phyloP scores from a whole-genome alignment of 2,329 filamentous ascomycete species.

The Fusarium temperatum region DNA sequence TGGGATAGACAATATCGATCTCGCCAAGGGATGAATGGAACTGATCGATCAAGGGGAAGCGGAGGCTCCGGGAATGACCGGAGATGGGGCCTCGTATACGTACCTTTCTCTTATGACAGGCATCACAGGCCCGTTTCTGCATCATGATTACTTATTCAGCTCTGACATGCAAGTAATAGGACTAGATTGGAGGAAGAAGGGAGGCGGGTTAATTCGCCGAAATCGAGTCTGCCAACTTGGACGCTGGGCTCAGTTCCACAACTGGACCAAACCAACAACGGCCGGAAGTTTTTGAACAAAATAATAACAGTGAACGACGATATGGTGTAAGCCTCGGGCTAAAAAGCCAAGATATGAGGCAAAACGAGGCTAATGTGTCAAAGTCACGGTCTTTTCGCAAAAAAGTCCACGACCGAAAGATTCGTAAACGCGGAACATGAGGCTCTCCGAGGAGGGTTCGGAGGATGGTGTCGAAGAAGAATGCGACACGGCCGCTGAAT shows the following conservation, averaged over 20 bases:
- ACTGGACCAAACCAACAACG: background rate
- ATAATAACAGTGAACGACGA: background rate
- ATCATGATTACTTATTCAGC: constrained; percentile 6
- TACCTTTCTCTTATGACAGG: constrained; percentile 39
- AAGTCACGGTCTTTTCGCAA: background rate
- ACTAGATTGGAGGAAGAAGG: background rate
- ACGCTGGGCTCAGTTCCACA: background rate
- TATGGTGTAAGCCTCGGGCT: background rate
- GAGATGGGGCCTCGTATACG: constrained; percentile 9
- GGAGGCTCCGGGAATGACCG: background rate
- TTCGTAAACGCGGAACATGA: constrained; percentile 9
- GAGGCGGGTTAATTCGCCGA: background rate
- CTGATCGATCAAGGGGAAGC: background rate
- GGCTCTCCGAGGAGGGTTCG: constrained; percentile 2
- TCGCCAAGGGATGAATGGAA: constrained; percentile 6
- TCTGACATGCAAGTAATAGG: background rate
- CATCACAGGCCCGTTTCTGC: constrained; percentile 36
- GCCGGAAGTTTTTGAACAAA: background rate
- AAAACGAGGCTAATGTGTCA: background rate
- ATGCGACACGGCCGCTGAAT: constrained; percentile 21
- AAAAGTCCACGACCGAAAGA: background rate
- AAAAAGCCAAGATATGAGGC: background rate
- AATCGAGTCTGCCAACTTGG: background rate
- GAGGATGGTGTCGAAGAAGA: background rate
- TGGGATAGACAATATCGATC: background rate